These are phyloP conservation scores for Schoenoplectus tabernaemontani DNA, from an alignment of 202 grass and related monocot genomes.

Conservation along the genomic window DNA sequence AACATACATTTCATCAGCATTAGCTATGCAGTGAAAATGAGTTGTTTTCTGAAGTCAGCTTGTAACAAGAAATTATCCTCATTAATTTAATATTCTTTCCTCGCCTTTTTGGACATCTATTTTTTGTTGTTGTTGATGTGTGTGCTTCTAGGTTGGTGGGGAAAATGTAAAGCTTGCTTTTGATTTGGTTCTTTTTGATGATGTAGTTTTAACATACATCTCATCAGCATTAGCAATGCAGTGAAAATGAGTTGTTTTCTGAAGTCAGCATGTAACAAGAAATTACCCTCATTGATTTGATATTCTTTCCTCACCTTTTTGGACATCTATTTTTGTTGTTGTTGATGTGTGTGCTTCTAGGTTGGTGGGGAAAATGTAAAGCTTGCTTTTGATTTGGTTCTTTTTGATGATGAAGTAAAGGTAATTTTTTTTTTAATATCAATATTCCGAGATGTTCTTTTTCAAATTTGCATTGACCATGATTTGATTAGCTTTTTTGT, in stretches of 20 bases:
- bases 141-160: constrained; percentile 52
- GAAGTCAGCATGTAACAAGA: not conserved
- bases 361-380: constrained; percentile 69
- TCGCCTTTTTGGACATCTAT: not conserved
- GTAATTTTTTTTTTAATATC: constrained; percentile 20
- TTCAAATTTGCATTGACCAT: not conserved
- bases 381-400: constrained; percentile 82
- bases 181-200: constrained; percentile 72
- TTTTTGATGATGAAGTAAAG: constrained; percentile 79
- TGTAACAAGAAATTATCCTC: not conserved
- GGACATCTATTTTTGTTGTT: not conserved
- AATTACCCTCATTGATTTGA: not conserved
- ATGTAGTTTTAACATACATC: constrained; percentile 30
- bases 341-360: constrained; percentile 29
- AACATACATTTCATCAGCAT: not conserved
- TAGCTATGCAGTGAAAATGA: not conserved
- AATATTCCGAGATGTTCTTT: not conserved
- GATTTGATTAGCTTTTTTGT: not conserved
- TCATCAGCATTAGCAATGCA: not conserved
- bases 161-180: constrained; percentile 76
- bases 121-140: not conserved
- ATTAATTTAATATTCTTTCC: not conserved
- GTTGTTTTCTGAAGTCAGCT: not conserved
- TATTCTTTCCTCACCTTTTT: not conserved
- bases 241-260: not conserved